Evolutionary conservation across 1,284 basidiomycete species (phyloP).

Genomic region (Uromyces viciae-fabae): DNA sequence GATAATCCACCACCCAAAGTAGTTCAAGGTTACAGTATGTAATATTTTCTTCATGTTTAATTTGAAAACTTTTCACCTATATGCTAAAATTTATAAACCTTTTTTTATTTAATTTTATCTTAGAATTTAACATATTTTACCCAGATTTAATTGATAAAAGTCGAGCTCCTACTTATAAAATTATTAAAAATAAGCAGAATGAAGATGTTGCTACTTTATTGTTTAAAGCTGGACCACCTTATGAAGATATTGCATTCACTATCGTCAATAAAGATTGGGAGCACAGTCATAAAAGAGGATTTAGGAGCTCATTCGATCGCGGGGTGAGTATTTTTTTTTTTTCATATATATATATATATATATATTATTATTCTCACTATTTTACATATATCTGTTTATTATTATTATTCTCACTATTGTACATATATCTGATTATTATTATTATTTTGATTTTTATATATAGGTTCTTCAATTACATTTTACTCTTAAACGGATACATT

Average conservation of each 20-base stretch:
- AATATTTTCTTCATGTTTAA: no score
- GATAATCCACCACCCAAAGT: conserved; percentile 97
- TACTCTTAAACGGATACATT: conserved; percentile 44
- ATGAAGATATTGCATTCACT: conserved; percentile 97
- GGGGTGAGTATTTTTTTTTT: conserved; percentile 56
- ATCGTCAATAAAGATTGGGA: conserved; percentile 99
- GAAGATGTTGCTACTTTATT: conserved; percentile 89
- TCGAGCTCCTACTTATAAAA: conserved; percentile 61
- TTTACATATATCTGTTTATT: background rate
- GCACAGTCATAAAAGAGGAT: conserved; percentile 78
- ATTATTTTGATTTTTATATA: background rate
- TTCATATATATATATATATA: background rate
- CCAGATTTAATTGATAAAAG: conserved; percentile 95
- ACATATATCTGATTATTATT: background rate
- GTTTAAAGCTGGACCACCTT: conserved; percentile 94
- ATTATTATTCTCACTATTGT: background rate
- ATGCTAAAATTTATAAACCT: conserved; percentile 45
- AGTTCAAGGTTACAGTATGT: conserved; percentile 81
- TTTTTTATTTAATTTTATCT: conserved; percentile 44
- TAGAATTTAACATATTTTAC: conserved; percentile 85
- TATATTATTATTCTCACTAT: background rate
- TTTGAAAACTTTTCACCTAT: no score
- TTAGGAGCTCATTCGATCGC: conserved; percentile 61
- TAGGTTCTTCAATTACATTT: conserved; percentile 45
- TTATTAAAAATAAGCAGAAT: conserved; percentile 61